Evolutionary conservation across 148 eudicot species (phyloP).

Genomic region (Rhododendron vialii): DNA sequence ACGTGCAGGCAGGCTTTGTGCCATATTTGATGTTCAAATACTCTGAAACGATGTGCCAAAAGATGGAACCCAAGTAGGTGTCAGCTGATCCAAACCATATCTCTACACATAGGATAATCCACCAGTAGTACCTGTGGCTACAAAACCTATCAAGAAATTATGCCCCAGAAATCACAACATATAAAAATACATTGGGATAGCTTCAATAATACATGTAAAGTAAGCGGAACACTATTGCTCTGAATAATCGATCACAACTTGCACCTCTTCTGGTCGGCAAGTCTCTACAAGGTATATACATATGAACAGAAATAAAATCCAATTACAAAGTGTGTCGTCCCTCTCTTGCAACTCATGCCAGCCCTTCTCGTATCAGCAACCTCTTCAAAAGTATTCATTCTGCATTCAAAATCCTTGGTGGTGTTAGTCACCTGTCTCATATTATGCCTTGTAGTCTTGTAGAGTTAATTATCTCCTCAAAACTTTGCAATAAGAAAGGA

Average conservation of each 20-base stretch:
- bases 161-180: background rate
- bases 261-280: constrained; percentile 7
- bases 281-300: constrained; percentile 4
- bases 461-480: background rate
- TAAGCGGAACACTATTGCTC: background rate
- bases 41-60: background rate
- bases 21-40: background rate
- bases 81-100: background rate
- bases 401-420: background rate
- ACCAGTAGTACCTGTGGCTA: background rate
- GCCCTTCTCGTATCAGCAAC: background rate
- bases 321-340: background rate
- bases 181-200: background rate
- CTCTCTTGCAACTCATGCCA: background rate
- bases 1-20: constrained; percentile 16
- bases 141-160: background rate
- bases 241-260: constrained; percentile 1
- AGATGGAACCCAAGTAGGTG: background rate
- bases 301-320: background rate
- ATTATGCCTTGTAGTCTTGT: background rate
- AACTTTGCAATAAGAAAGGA: background rate
- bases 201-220: background rate
- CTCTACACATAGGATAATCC: background rate
- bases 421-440: background rate
- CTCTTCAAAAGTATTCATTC: constrained; percentile 1